Evolutionary conservation across 495 filamentous ascomycete species (phyloP).

Genomic region (Trichocladium uniseriatum): DNA sequence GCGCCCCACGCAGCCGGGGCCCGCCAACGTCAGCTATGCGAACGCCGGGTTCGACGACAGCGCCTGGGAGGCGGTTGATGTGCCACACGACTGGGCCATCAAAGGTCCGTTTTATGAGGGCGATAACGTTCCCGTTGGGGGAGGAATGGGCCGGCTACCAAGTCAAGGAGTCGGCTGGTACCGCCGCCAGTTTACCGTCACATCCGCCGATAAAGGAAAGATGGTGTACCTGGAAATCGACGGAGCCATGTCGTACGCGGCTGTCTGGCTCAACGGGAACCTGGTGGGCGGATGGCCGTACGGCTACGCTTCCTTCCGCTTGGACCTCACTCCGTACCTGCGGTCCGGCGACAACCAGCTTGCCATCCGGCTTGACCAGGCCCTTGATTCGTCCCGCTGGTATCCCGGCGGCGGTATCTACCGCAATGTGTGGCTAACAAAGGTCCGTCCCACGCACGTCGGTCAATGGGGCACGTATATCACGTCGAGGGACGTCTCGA

Average conservation of each 20-base stretch:
- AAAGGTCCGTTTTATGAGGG: conserved; percentile 36
- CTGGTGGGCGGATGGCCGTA: conserved; percentile 44
- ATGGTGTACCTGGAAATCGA: conserved; percentile 40
- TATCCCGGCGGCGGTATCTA: conserved; percentile 45
- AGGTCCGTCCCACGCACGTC: conserved; percentile 34
- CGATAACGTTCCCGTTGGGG: conserved; percentile 36
- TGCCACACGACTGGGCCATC: conserved; percentile 44
- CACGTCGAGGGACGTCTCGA: conserved; percentile 31
- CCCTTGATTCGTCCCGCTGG: conserved; percentile 36
- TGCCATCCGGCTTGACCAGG: conserved; percentile 42
- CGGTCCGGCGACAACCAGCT: conserved; percentile 32
- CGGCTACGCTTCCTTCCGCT: conserved; percentile 40
- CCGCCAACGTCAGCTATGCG: conserved; percentile 6
- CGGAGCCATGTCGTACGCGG: conserved; percentile 41
- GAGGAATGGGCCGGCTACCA: conserved; percentile 50
- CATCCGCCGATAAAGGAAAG: conserved; percentile 24
- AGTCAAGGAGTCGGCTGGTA: conserved; percentile 42
- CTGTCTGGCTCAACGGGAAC: conserved; percentile 41
- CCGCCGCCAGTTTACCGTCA: conserved; percentile 30
- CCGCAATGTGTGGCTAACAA: conserved; percentile 42
- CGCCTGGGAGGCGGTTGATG: conserved; percentile 13
- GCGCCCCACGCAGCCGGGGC: conserved; percentile 3
- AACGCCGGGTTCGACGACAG: conserved; percentile 11
- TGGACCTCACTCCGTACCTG: conserved; percentile 39
- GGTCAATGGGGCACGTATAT: conserved; percentile 37